Percentiles rank a stretch among this genome's conserved stretches.
phyloP scores from a whole-genome alignment of 768 basidiomycete species.

The Boletus patriciae region DNA sequence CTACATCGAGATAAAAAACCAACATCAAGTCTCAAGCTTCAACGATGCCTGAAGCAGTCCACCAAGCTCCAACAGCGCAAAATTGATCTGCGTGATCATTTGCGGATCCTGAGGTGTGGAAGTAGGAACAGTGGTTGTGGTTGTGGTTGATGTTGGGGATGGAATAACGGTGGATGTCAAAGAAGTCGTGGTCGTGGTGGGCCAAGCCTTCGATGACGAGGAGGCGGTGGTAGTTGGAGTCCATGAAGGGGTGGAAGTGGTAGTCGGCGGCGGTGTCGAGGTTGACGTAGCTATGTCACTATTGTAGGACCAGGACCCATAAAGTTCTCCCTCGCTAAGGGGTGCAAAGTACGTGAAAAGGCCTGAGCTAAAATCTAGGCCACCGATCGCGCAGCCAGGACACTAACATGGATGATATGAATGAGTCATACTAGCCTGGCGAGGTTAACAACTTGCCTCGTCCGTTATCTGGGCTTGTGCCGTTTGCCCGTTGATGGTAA shows the following conservation, averaged over 20 bases:
- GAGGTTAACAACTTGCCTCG: constrained; percentile 32
- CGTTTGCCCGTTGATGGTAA: constrained; percentile 39
- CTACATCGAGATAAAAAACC: neutral
- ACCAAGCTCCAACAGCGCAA: constrained; percentile 28
- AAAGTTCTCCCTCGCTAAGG: constrained; percentile 35
- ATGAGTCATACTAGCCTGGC: neutral
- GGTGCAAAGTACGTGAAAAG: constrained; percentile 47
- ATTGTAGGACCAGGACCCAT: constrained; percentile 43
- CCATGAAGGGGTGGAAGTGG: constrained; percentile 23
- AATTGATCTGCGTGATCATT: constrained; percentile 21
- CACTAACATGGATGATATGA: constrained; percentile 34
- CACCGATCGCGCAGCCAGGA: constrained; percentile 37
- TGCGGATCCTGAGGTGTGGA: constrained; percentile 22
- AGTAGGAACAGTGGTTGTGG: constrained; percentile 14
- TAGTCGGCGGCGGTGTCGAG: constrained; percentile 20
- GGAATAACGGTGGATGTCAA: constrained; percentile 3
- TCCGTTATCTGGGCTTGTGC: constrained; percentile 46
- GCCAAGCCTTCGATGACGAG: constrained; percentile 6
- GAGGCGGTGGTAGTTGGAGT: constrained; percentile 20
- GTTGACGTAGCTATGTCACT: constrained; percentile 22
- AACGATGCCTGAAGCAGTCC: constrained; percentile 19
- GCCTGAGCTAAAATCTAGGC: constrained; percentile 47
- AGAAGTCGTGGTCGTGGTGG: constrained; percentile 12
- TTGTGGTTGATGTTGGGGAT: constrained; percentile 7
- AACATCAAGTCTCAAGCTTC: constrained; percentile 1